Conservation (phyloP, 164 flowering plant species). For the Vitis amurensis region DNA sequence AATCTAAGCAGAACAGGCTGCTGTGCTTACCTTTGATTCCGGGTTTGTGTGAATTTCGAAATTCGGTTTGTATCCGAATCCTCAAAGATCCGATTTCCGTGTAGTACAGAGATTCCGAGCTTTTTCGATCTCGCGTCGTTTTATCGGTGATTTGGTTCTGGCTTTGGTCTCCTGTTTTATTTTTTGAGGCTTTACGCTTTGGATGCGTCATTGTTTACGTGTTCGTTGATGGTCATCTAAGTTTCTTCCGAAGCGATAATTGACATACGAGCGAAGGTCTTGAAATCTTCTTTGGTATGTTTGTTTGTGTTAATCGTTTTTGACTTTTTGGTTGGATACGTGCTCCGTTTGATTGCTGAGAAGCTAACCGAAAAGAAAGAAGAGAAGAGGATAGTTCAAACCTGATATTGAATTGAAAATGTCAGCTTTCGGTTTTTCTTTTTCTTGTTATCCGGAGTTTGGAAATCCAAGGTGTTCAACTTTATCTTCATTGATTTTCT, state of each 20-base stretch:
- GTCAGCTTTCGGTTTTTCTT: not conserved
- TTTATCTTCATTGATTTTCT: too few species aligned
- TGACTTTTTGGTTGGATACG: not conserved
- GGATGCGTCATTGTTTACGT: not conserved
- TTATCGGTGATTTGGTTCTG: too few species aligned
- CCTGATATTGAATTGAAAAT: not conserved
- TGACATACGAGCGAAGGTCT: not conserved
- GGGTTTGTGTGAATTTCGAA: too few species aligned
- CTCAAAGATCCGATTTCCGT: not conserved
- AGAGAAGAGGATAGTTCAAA: not conserved
- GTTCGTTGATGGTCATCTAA: slow-evolving; percentile 14
- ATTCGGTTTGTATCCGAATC: not conserved
- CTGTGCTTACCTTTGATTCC: too few species aligned
- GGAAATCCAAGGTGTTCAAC: too few species aligned
- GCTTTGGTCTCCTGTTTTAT: too few species aligned
- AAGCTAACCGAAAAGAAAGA: not conserved
- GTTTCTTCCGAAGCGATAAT: not conserved
- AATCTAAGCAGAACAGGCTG: too few species aligned
- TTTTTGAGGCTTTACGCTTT: too few species aligned
- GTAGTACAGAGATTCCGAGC: not conserved
- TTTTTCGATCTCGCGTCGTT: too few species aligned
- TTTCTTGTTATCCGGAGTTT: not conserved
- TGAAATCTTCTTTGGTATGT: not conserved
- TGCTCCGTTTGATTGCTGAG: not conserved
- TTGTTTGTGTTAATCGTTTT: not conserved